A percentile compares a stretch with the other conserved stretches of the same genome.
Conservation (phyloP, 306 rosid genomes). For the Chamaecrista fasciculata region DNA sequence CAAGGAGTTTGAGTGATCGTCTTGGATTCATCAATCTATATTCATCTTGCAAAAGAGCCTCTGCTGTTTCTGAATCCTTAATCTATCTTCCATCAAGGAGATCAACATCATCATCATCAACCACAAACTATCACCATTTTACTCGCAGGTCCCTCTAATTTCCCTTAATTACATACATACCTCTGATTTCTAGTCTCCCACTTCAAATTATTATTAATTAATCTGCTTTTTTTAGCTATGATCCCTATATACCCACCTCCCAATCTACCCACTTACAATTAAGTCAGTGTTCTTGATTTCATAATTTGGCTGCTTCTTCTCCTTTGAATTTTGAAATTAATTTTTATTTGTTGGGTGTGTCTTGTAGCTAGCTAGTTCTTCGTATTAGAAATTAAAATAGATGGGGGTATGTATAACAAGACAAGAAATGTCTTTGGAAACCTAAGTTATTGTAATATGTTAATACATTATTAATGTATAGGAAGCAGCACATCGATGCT, state of each 20-base stretch:
- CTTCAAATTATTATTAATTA: no score
- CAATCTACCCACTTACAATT: no score
- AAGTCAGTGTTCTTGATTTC: no score
- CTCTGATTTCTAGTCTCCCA: no score
- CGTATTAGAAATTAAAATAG: neutral
- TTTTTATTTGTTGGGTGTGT: no score
- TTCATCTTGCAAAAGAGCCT: conserved; percentile 51
- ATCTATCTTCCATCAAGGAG: conserved; percentile 40
- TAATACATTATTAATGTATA: neutral
- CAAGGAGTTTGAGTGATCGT: conserved; percentile 56
- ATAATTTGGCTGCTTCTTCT: no score
- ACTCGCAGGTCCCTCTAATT: conserved; percentile 19
- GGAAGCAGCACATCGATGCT: neutral
- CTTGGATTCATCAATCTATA: conserved; percentile 46
- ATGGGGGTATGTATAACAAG: neutral
- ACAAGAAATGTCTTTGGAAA: neutral
- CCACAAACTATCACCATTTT: conserved; percentile 38
- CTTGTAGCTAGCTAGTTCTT: neutral
- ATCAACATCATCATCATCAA: no score
- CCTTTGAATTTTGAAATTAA: no score
- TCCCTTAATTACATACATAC: neutral
- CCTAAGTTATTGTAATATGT: neutral
- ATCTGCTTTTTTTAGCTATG: no score
- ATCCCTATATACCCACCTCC: no score
- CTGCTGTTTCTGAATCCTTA: conserved; percentile 49